These are phyloP conservation scores for Teratosphaeria zuluensis DNA, from an alignment of 2,329 filamentous ascomycete species.

Conservation along the genomic window DNA sequence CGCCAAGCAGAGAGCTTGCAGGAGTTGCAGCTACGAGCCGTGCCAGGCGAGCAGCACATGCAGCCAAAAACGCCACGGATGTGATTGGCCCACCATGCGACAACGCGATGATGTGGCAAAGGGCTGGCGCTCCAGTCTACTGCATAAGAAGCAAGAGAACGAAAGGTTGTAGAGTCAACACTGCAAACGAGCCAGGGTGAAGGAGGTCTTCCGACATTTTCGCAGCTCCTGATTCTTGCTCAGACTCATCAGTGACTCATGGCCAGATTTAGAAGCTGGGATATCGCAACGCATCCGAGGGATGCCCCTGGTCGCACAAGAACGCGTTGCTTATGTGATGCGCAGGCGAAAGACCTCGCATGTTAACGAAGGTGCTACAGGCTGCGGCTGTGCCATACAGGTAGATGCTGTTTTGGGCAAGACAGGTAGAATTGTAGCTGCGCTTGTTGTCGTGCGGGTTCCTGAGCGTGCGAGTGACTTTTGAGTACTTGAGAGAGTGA, in stretches of 20 bases:
- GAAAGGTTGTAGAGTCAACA: neutral
- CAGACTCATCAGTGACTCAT: neutral
- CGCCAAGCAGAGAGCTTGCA: neutral
- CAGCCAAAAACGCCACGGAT: neutral
- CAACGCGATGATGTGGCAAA: neutral
- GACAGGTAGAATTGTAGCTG: neutral
- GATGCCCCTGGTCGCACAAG: neutral
- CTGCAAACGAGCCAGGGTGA: neutral
- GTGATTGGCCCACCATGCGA: neutral
- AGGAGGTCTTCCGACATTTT: neutral
- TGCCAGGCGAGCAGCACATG: neutral
- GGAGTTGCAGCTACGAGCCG: neutral
- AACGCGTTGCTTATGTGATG: conserved; percentile 5
- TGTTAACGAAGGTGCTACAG: conserved; percentile 1
- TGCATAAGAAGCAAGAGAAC: neutral
- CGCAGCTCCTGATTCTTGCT: neutral
- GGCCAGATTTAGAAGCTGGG: neutral
- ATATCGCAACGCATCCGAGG: neutral
- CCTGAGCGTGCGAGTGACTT: neutral
- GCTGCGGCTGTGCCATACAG: neutral
- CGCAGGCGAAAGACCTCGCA: conserved; percentile 2
- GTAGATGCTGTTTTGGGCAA: neutral
- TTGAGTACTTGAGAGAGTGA: neutral
- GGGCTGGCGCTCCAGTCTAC: neutral
- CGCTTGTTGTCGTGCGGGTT: neutral